These are phyloP conservation scores for Cryptosporidium sp. DNA, from an alignment of 169 alveolate genomes.

Conservation along the genomic window DNA sequence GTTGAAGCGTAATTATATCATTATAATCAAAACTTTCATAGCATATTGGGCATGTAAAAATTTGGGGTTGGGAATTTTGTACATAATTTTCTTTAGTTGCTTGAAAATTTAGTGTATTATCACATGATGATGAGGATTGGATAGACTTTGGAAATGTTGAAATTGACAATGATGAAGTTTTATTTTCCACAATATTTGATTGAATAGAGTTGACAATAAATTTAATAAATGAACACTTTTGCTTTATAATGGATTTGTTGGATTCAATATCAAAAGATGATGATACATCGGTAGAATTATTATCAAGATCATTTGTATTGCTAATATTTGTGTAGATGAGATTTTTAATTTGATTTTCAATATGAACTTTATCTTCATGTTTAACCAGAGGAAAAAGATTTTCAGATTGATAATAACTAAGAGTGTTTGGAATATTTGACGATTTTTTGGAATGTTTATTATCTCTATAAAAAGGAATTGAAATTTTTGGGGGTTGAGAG, in stretches of 20 bases:
- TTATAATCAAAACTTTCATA: conserved; percentile 13
- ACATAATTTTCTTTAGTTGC: background rate
- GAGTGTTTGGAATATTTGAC: background rate
- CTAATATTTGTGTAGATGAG: background rate
- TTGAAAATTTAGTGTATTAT: background rate
- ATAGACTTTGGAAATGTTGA: background rate
- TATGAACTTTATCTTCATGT: conserved; percentile 14
- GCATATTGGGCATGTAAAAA: conserved; percentile 48
- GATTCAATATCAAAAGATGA: background rate
- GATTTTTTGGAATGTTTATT: background rate
- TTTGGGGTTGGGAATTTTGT: background rate
- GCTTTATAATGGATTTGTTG: conserved; percentile 9
- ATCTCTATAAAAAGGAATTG: conserved; percentile 35
- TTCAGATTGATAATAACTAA: background rate
- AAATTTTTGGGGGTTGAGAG: conserved; percentile 18
- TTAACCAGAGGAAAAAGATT: conserved; percentile 22
- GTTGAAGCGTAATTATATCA: conserved; percentile 21
- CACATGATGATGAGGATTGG: conserved; percentile 22
- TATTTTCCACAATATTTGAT: background rate
- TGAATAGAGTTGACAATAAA: conserved; percentile 7
- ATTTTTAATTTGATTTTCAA: conserved; percentile 40
- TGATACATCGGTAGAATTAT: background rate
- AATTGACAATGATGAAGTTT: background rate
- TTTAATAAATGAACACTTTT: conserved; percentile 25
- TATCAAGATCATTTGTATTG: background rate